These are phyloP conservation scores for Zymoseptoria passerinii DNA, from an alignment of 2,329 filamentous ascomycete species.

Conservation along the genomic window DNA sequence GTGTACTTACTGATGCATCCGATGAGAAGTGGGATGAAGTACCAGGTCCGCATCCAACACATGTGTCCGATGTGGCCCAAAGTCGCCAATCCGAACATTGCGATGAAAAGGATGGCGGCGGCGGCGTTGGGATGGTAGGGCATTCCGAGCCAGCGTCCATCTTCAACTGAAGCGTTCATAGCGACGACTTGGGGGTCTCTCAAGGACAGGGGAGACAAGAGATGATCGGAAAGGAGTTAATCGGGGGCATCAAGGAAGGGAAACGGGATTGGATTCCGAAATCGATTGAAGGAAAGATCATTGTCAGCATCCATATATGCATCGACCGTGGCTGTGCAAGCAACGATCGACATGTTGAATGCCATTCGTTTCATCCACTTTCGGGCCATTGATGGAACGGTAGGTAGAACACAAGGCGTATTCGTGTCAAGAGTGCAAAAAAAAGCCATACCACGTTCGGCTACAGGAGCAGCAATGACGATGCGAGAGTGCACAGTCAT, in stretches of 20 bases:
- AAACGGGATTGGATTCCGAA: too few relatives aligned
- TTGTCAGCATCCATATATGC: background rate
- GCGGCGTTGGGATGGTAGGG: conserved; percentile 18
- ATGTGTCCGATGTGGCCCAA: conserved; percentile 33
- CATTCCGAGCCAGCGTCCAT: background rate
- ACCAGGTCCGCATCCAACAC: conserved; percentile 28
- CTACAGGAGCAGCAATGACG: background rate
- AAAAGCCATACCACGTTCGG: background rate
- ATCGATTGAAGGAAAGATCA: background rate
- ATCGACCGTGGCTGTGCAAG: background rate
- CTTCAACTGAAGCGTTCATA: background rate
- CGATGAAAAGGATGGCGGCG: conserved; percentile 21
- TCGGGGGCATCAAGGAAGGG: too few relatives aligned
- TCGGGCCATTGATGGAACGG: background rate
- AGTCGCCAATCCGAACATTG: conserved; percentile 22
- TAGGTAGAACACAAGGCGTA: background rate
- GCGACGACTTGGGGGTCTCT: background rate
- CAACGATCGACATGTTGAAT: background rate
- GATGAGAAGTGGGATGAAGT: conserved; percentile 32
- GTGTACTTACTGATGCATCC: conserved; percentile 30
- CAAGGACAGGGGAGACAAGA: too few relatives aligned
- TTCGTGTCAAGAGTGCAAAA: background rate
- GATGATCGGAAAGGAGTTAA: background rate
- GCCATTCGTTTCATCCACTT: background rate
- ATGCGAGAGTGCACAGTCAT: background rate